These are phyloP conservation scores for Cochlearia excelsa DNA, from an alignment of 345 rosid species.

Conservation along the genomic window DNA sequence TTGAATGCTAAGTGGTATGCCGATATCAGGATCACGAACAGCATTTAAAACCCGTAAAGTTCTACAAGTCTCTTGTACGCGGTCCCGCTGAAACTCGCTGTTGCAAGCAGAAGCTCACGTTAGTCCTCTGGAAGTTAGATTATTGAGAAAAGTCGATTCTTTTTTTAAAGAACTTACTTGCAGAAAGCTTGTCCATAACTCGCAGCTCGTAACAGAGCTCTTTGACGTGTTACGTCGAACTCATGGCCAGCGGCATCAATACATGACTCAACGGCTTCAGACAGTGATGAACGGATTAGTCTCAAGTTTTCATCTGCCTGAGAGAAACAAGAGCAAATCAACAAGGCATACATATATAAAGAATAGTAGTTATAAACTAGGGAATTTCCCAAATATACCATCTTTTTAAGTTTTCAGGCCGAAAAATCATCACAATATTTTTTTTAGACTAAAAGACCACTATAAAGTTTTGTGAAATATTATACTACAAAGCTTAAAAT, in stretches of 20 bases:
- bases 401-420: too few relatives aligned
- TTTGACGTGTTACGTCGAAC: constrained; percentile 75
- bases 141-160: constrained; percentile 17
- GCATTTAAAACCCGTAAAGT: constrained; percentile 89
- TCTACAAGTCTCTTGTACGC: constrained; percentile 86
- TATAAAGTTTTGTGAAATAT: too few relatives aligned
- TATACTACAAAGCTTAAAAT: too few relatives aligned
- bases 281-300: constrained; percentile 75
- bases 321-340: constrained; percentile 29
- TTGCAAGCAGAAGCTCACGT: constrained; percentile 41
- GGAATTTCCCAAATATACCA: too few relatives aligned
- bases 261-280: constrained; percentile 94
- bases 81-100: constrained; percentile 93
- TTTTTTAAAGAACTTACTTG: constrained; percentile 50
- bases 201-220: constrained; percentile 85
- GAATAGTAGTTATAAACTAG: constrained; percentile 1
- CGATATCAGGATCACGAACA: constrained; percentile 73
- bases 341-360: constrained; percentile 2
- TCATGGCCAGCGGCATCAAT: constrained; percentile 96
- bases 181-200: constrained; percentile 99
- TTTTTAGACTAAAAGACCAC: too few relatives aligned
- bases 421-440: too few relatives aligned
- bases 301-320: constrained; percentile 99
- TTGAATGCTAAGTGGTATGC: constrained; percentile 84
- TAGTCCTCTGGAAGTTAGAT: constrained; percentile 21